phyloP scores from a whole-genome alignment of 2,329 filamentous ascomycete genomes.

The Xylaria sp. region DNA sequence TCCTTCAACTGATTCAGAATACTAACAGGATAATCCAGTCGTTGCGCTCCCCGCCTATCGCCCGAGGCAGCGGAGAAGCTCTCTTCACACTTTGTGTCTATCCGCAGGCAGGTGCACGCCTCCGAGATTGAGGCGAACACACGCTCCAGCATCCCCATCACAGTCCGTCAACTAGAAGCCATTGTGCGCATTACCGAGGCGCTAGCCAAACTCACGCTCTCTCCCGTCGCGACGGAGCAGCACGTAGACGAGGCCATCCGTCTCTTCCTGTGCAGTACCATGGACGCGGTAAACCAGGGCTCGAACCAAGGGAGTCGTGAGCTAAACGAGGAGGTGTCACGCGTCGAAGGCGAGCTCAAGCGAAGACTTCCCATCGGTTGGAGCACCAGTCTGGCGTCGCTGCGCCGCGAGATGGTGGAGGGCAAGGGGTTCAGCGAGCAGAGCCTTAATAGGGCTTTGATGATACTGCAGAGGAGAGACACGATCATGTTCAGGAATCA shows the following conservation, averaged over 20 bases:
- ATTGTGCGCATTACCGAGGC: constrained; percentile 98
- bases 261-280: constrained; percentile 93
- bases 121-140: constrained; percentile 90
- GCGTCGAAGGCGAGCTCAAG: constrained; percentile 89
- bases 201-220: constrained; percentile 88
- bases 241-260: constrained; percentile 98
- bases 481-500: constrained; percentile 85
- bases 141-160: constrained; percentile 95
- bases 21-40: constrained; percentile 61
- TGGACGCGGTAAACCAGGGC: constrained; percentile 96
- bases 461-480: constrained; percentile 87
- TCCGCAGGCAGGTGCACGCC: constrained; percentile 91
- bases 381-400: constrained; percentile 88
- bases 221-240: constrained; percentile 84
- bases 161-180: constrained; percentile 94
- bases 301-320: constrained; percentile 85
- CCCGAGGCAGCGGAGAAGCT: constrained; percentile 94
- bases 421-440: constrained; percentile 90
- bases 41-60: constrained; percentile 91
- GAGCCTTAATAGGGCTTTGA: constrained; percentile 82
- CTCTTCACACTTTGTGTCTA: constrained; percentile 96
- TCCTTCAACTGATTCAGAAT: not conserved
- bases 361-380: constrained; percentile 91
- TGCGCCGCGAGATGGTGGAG: constrained; percentile 91
- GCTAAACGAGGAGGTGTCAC: constrained; percentile 87